A percentile compares a stretch with the other conserved stretches of the same genome.
phyloP scores from a whole-genome alignment of 306 rosid species.

The Phaseolus lunatus region DNA sequence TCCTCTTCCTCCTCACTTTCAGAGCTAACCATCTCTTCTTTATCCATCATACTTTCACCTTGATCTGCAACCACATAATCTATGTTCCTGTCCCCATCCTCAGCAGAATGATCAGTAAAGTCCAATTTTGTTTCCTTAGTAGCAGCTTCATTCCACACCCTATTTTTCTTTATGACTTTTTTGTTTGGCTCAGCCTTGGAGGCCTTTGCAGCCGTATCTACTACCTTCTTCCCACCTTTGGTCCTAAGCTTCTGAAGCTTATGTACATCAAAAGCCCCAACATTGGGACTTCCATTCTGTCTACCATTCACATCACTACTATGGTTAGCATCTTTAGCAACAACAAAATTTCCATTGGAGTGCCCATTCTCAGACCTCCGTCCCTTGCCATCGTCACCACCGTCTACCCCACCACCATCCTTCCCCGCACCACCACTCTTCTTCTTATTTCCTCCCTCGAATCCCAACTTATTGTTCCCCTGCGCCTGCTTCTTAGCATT shows the following conservation, averaged over 20 bases:
- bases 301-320: slow-evolving; percentile 58
- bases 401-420: slow-evolving; percentile 59
- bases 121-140: slow-evolving; percentile 34
- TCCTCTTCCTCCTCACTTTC: slow-evolving; percentile 64
- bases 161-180: slow-evolving; percentile 37
- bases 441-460: slow-evolving; percentile 67
- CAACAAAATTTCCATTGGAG: slow-evolving; percentile 65
- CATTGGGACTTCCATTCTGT: slow-evolving; percentile 65
- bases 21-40: slow-evolving; percentile 79
- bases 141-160: slow-evolving; percentile 36
- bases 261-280: slow-evolving; percentile 91
- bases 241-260: slow-evolving; percentile 78
- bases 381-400: slow-evolving; percentile 51
- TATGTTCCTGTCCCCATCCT: slow-evolving; percentile 62
- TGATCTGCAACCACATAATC: slow-evolving; percentile 73
- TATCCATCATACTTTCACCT: slow-evolving; percentile 93
- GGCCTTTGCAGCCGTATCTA: slow-evolving; percentile 68
- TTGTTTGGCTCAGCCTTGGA: slow-evolving; percentile 65
- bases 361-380: slow-evolving; percentile 68
- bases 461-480: slow-evolving; percentile 65
- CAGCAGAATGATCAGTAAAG: slow-evolving; percentile 38
- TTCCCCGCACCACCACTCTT: slow-evolving; percentile 49
- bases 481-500: slow-evolving; percentile 74
- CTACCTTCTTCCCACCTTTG: slow-evolving; percentile 78
- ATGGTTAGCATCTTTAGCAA: slow-evolving; percentile 54